Evolutionary conservation across 2,329 filamentous ascomycete species (phyloP), one percentile per base, ranked within the genome.

Genomic region (Penicillium rolfsii): DNA sequence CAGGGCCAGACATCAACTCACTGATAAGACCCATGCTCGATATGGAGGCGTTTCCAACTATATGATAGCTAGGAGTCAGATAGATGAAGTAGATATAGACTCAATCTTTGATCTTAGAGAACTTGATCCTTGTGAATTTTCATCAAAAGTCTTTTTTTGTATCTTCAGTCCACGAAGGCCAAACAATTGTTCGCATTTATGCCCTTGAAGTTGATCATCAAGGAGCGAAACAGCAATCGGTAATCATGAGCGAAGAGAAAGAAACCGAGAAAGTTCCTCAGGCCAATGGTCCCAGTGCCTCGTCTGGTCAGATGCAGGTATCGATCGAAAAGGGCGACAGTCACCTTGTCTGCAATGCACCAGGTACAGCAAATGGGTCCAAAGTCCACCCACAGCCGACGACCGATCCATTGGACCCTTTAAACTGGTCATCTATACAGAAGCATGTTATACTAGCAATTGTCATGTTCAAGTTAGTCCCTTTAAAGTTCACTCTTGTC

Each of bases 361-460:
- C 41, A 6, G 19, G 63, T 45, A 57, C 65, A 36, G 63, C 57
- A 14, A 62, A 74, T 66, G 75, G 75, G 33, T 59, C 73, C 43
- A 72, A 65, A 43, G 59, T 77, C n/a, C 74, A 76, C 64, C 80
- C 80, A 9, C 76, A 78, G 30, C 77, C 78, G 19, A 81, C 78
- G 1, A 67, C 73, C 24, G 83, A 84, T 64, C 67, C 75, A 1
- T 71, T 84, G 22, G 84, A 86, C 64, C 84, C 84, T n/a, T 72
- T 86, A 53, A 86, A 85, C 65, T 86, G 83, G 82, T 73, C 80
- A 0, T 67, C 60, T 2, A 52, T 74, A 9, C 79, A 80, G 64
- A 85, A 85, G 66, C 77, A 84, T 68, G 69, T 66, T 1, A 81
- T 83, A 46, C 72, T 85, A 3, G 75, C 74, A 2, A 83, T 85